Conservation (phyloP, 805 yeast species). For the Starmerella powellii region DNA sequence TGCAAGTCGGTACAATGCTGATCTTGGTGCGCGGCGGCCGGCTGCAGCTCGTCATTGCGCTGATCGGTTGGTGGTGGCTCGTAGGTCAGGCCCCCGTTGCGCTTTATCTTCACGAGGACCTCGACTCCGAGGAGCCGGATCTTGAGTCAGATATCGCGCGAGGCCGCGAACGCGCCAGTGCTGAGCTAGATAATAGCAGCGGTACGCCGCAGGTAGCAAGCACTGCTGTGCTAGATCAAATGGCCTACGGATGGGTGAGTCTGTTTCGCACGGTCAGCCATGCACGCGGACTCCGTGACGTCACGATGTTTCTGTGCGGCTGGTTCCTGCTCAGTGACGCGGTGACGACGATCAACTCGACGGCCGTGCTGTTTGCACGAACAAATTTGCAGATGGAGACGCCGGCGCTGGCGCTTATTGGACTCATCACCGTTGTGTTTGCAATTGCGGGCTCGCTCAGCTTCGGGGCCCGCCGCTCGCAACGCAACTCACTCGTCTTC, state of each 20-base stretch:
- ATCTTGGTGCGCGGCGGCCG: constrained; percentile 30
- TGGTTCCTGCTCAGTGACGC: constrained; percentile 74
- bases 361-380: constrained; percentile 65
- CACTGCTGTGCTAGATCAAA: constrained; percentile 5
- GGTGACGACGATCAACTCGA: constrained; percentile 63
- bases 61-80: constrained; percentile 72
- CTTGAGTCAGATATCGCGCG: no score
- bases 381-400: constrained; percentile 60
- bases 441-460: constrained; percentile 57
- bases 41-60: constrained; percentile 39
- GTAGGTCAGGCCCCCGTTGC: constrained; percentile 53
- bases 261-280: constrained; percentile 44
- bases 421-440: constrained; percentile 51
- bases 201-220: no score
- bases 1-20: constrained; percentile 48
- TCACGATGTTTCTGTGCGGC: constrained; percentile 50
- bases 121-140: no score
- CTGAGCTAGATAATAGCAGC: no score
- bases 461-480: constrained; percentile 37
- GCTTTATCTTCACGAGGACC: constrained; percentile 31
- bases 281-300: constrained; percentile 50
- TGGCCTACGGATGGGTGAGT: constrained; percentile 47
- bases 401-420: constrained; percentile 49
- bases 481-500: constrained; percentile 37
- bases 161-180: no score